Conservation (phyloP, 208 protist species). For the Crithidia mellificae region DNA sequence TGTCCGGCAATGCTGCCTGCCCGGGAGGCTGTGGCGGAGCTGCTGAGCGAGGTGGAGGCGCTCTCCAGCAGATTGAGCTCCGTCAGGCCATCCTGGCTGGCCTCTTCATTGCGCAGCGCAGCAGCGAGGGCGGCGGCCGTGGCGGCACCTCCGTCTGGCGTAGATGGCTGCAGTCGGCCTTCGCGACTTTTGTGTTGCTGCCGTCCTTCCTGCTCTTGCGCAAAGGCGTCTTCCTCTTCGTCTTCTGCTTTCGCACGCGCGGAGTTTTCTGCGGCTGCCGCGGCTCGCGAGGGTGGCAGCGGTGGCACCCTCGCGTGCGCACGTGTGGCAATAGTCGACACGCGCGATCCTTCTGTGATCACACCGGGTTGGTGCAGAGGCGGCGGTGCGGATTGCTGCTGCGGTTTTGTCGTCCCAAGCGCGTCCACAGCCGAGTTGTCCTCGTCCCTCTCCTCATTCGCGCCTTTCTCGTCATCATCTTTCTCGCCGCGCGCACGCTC, state of each 20-base stretch:
- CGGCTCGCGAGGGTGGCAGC: neutral
- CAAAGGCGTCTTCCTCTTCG: neutral
- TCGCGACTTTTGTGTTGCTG: too few species aligned
- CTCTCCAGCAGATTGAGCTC: neutral
- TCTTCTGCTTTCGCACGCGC: neutral
- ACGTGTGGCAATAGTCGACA: neutral
- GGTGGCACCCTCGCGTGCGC: neutral
- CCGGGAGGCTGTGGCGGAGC: constrained; percentile 20
- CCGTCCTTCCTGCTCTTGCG: neutral
- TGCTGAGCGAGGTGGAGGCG: constrained; percentile 5
- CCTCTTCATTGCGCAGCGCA: neutral
- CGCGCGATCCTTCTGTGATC: neutral
- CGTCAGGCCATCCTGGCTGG: neutral
- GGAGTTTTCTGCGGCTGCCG: neutral
- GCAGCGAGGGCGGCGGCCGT: constrained; percentile 4
- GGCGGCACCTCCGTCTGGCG: too few species aligned
- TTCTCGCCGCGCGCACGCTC: neutral
- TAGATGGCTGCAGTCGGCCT: too few species aligned
- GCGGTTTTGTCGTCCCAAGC: neutral
- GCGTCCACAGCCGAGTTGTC: neutral
- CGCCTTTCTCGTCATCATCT: neutral
- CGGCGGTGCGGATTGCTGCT: neutral
- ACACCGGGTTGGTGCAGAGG: neutral
- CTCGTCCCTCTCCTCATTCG: too few species aligned
- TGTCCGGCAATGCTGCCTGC: constrained; percentile 23